phyloP scores from a whole-genome alignment of 2,329 filamentous ascomycete species.

The Fusarium oligoseptatum region DNA sequence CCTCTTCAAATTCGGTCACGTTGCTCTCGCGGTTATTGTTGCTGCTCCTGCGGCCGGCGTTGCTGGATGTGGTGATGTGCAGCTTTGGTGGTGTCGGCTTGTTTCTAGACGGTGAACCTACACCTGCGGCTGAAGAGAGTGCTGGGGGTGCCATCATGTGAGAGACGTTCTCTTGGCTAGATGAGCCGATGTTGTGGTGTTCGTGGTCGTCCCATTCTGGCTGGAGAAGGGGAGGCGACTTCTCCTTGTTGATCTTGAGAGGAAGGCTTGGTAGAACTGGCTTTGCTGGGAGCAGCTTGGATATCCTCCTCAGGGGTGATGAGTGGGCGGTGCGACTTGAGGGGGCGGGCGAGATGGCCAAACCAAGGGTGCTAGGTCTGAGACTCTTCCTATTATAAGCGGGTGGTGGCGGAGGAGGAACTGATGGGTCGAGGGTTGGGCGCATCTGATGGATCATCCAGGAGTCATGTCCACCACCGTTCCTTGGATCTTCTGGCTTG shows the following conservation, averaged over 20 bases:
- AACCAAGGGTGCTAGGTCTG: constrained; percentile 57
- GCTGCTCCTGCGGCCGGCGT: background rate
- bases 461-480: constrained; percentile 38
- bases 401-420: constrained; percentile 37
- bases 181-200: constrained; percentile 19
- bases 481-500: constrained; percentile 45
- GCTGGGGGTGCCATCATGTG: constrained; percentile 25
- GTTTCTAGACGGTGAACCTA: constrained; percentile 29
- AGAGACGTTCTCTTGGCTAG: constrained; percentile 12
- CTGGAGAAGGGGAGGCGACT: constrained; percentile 27
- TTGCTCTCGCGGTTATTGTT: constrained; percentile 56
- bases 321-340: constrained; percentile 41
- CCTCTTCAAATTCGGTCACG: constrained; percentile 67
- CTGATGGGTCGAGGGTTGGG: constrained; percentile 36
- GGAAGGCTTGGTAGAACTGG: constrained; percentile 56
- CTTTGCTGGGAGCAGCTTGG: constrained; percentile 61
- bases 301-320: constrained; percentile 51
- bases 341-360: constrained; percentile 57
- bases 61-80: constrained; percentile 44
- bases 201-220: constrained; percentile 23
- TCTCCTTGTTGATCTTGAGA: constrained; percentile 32
- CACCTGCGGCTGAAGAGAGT: constrained; percentile 18
- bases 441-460: constrained; percentile 46
- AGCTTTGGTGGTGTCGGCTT: constrained; percentile 46
- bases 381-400: constrained; percentile 49